Base-by-base conservation (phyloP, 176 grass and related monocot genomes). In the Eragrostis curvula region DNA sequence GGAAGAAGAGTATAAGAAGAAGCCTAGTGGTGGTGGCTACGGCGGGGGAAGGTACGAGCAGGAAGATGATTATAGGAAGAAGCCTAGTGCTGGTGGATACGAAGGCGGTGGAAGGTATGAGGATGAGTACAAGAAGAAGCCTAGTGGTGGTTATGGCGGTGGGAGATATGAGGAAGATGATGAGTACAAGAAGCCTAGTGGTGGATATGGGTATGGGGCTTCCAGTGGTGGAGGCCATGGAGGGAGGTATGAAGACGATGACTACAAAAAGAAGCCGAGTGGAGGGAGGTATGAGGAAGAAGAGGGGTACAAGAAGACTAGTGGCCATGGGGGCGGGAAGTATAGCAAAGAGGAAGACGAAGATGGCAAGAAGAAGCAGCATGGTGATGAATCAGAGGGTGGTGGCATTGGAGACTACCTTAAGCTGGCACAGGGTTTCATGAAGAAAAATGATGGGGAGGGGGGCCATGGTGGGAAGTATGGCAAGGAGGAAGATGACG, bases 401-500 rank as follows among this genome's bases (percentile, higher is more conserved):
- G 77, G 85, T 45, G 91, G 92, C n/a, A 87, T 95, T 28, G 89
- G 83, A 43, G 86, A 91, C 24, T 94, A 94, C 71, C 49, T 94
- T 27, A 94, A 94, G 64, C 21, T 94, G 61, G 92, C 92, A 56
- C 92, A 94, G 66, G 92, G 92, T 76, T 78, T 94, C 78, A 71
- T 94, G 89, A 94, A 94, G 50, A 87, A 86, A 49, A 84, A 94
- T 28, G 86, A 79, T 12, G 92, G 91, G 7, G 86, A 83, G 40
- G 89, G 86, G 8, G 84, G 39, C 46, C 65, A 73, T 17, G 90
- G 53, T 1, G 89, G 89, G 63, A 51, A 59, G 53, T 80, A 87
- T 74, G 79, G 49, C 14, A 60, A 90, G 87, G 75, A 91, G 82
- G 86, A 91, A 73, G 77, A 85, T 7, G 82, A 74, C 41, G 40